A percentile compares a stretch with the other conserved stretches of the same genome.
These are phyloP conservation scores for Flaveria sonorensis DNA, from an alignment of 129 eudicot genomes.

Conservation along the genomic window DNA sequence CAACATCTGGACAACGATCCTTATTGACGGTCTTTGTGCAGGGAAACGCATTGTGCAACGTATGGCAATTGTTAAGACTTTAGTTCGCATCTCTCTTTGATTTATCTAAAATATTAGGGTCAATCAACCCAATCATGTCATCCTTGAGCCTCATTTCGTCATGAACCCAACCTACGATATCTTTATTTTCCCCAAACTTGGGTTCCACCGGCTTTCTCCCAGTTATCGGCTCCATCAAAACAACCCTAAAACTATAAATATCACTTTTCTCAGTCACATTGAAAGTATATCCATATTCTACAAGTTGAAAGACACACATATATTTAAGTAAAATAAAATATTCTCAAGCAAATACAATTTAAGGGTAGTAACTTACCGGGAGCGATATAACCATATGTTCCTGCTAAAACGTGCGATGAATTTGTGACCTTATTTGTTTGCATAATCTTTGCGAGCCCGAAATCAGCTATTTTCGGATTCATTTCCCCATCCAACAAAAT, in stretches of 20 bases:
- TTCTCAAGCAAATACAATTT: background rate
- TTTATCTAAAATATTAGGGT: conserved; percentile 38
- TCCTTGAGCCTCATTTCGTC: conserved; percentile 35
- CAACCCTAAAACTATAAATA: conserved; percentile 70
- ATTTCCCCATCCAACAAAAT: conserved; percentile 61
- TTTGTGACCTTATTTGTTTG: conserved; percentile 37
- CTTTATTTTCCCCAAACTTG: conserved; percentile 56
- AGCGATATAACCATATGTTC: conserved; percentile 77
- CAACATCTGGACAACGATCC: conserved; percentile 65
- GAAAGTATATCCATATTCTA: conserved; percentile 63
- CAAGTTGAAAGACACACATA: background rate
- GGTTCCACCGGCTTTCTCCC: conserved; percentile 59
- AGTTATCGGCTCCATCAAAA: conserved; percentile 59
- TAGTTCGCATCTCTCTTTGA: conserved; percentile 35
- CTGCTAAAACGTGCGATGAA: conserved; percentile 50
- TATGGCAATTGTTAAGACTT: conserved; percentile 56
- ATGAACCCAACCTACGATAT: conserved; percentile 56
- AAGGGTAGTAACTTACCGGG: conserved; percentile 47
- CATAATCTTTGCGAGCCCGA: conserved; percentile 62
- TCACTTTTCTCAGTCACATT: conserved; percentile 67
- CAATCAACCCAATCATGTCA: conserved; percentile 38
- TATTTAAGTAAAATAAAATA: background rate
- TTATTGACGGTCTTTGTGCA: conserved; percentile 65
- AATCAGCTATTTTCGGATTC: conserved; percentile 72
- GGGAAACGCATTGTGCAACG: conserved; percentile 62